A percentile compares a stretch with the other conserved stretches of the same genome.
Conservation (phyloP, 202 grass and related monocot genomes). For the Dendrocalamus latiflorus region DNA sequence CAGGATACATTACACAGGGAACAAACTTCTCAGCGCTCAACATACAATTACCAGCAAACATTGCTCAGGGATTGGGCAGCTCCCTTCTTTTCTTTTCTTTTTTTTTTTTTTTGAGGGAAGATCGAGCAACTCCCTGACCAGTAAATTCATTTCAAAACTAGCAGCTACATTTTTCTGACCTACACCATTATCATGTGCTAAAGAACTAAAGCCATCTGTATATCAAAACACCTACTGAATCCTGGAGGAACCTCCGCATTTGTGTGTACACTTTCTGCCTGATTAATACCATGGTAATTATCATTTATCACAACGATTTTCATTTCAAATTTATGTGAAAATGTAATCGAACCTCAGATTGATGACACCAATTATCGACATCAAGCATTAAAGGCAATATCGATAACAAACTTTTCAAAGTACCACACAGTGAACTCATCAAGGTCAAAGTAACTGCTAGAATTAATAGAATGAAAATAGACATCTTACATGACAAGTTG, state of each 20-base stretch:
- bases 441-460: background rate
- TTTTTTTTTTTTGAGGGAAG: no score
- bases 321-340: background rate
- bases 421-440: background rate
- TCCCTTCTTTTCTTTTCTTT: no score
- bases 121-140: no score
- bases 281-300: no score
- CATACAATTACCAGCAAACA: background rate
- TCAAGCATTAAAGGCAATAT: background rate
- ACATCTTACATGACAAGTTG: conserved; percentile 59
- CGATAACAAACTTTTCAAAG: background rate
- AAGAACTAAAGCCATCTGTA: background rate
- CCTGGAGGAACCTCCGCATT: background rate
- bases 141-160: conserved; percentile 11
- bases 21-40: conserved; percentile 22
- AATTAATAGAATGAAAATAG: background rate
- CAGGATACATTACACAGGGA: background rate
- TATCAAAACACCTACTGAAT: background rate
- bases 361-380: background rate
- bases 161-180: background rate
- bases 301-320: background rate
- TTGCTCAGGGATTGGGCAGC: background rate
- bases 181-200: background rate
- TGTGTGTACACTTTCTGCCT: background rate
- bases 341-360: background rate